Base-by-base conservation (phyloP, 179 eudicot genomes). In the Patellifolia procumbens region DNA sequence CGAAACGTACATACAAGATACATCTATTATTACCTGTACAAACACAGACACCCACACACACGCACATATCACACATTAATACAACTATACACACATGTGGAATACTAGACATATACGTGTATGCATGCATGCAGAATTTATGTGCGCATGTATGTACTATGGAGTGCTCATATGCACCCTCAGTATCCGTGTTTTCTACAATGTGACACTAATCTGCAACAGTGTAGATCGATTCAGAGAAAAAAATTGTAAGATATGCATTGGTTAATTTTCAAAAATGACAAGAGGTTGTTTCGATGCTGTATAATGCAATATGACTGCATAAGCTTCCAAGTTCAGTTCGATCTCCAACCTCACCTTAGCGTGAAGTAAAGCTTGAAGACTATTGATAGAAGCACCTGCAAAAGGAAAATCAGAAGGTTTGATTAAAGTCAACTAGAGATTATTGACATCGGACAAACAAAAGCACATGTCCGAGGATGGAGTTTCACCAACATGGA, bases 371-470 rank as follows among this genome's bases (percentile, higher is more conserved):
- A 91, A 86, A 64, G 85, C 77, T 85, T 95, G 96, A 71, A 95
- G 99, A 82, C 94, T 84, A 82, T 76, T 83, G 84, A 95, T 81
- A 58, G 99, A 92, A 79, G 90, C 92, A 83, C 92, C 99, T 95
- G 93, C 77, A 91, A 85, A 19, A 63, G 70, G 43, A 84, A 78
- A 70, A 37, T 22, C 13, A 43, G 32, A 4, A 58, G 28, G 22
- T 11, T 67, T 34, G 45, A 48, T 32, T 56, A 52, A 35, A 48
- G 20, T 72, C 45, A 22, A 6, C 12, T n/a, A 39, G 63, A n/a
- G 22, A 60, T 29, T 24, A 28, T 52, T 52, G 9, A 62, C 45
- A 29, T 51, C 12, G 3, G 62, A 51, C 16, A 20, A 62, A 58
- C 68, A 48, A n/a, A n/a, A n/a, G n/a, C n/a, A n/a, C n/a, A n/a